Evolutionary conservation across 257 asterid genomes (phyloP).

Genomic region (Ilex asprella): DNA sequence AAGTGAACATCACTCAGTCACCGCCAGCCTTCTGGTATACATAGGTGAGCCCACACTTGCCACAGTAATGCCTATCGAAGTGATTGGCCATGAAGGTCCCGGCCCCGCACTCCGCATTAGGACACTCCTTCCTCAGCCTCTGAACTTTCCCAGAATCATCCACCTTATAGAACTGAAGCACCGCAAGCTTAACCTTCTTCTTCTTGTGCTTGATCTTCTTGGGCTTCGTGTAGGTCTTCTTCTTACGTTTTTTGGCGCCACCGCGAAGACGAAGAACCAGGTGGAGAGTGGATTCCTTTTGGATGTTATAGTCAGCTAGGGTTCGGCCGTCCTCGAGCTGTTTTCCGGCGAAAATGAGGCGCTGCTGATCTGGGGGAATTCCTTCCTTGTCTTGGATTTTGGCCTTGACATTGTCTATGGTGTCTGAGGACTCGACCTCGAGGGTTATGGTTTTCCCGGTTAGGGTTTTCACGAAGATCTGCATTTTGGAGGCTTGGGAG

Average conservation of each 20-base stretch:
- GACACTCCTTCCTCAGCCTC: slow-evolving; percentile 35
- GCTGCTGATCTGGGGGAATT: too few relatives aligned
- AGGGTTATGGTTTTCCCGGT: slow-evolving; percentile 5
- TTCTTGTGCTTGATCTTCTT: slow-evolving; percentile 39
- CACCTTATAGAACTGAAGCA: slow-evolving; percentile 30
- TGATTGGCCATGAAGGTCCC: slow-evolving; percentile 40
- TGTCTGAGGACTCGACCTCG: slow-evolving; percentile 35
- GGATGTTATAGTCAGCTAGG: slow-evolving; percentile 31
- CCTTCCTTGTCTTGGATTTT: too few relatives aligned
- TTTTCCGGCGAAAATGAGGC: too few relatives aligned
- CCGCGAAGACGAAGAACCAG: slow-evolving; percentile 37
- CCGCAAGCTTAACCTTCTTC: slow-evolving; percentile 35
- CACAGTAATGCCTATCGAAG: slow-evolving; percentile 34
- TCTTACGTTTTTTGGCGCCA: slow-evolving; percentile 38
- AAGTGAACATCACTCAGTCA: slow-evolving; percentile 1
- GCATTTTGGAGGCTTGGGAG: slow-evolving; percentile 12
- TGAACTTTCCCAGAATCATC: slow-evolving; percentile 36
- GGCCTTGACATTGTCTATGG: slow-evolving; percentile 18
- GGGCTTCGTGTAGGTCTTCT: slow-evolving; percentile 39
- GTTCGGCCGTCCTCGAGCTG: too few relatives aligned
- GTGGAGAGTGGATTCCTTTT: slow-evolving; percentile 40
- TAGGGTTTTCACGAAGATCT: slow-evolving; percentile 39
- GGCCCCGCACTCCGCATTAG: slow-evolving; percentile 35
- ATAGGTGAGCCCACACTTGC: slow-evolving; percentile 37
- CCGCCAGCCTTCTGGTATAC: slow-evolving; percentile 42